phyloP scores from a whole-genome alignment of 1,284 basidiomycete species.

The Phaffia rhodozyma region DNA sequence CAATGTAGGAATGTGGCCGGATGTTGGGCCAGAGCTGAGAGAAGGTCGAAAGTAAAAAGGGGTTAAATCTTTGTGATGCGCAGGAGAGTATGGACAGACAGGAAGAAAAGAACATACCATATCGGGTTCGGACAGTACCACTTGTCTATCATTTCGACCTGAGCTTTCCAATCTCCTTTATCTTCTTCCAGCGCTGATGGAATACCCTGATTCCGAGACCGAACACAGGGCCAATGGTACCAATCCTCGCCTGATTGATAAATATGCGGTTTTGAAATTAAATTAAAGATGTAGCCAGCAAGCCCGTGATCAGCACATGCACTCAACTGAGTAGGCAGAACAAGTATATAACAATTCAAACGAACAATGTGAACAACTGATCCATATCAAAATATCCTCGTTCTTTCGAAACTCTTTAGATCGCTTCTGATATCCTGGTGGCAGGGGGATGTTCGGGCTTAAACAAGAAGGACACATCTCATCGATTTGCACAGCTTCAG shows the following conservation, averaged over 20 bases:
- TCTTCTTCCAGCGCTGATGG: constrained; percentile 5
- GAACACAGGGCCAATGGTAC: constrained; percentile 15
- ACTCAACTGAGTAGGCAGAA: neutral
- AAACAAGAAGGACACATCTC: constrained; percentile 3
- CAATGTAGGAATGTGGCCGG: neutral
- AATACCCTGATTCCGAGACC: neutral
- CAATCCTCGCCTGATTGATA: constrained; percentile 4
- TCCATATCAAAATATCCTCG: constrained; percentile 3
- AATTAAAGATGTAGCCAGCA: neutral
- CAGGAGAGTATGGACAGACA: neutral
- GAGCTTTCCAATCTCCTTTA: constrained; percentile 12
- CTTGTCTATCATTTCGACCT: constrained; percentile 10
- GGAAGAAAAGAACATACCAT: constrained; percentile 1
- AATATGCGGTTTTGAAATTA: neutral
- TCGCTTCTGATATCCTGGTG: neutral
- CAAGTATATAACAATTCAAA: neutral
- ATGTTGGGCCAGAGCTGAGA: neutral
- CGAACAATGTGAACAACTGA: constrained; percentile 8
- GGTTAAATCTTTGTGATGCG: neutral
- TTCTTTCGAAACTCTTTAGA: neutral
- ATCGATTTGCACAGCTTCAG: neutral
- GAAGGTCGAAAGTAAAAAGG: neutral
- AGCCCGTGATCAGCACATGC: neutral
- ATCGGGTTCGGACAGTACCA: constrained; percentile 5
- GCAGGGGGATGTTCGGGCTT: neutral